Percentiles rank a stretch among this genome's conserved stretches.
Conservation (phyloP, 116 monocot genomes). For the Trichopus zeylanicus region DNA sequence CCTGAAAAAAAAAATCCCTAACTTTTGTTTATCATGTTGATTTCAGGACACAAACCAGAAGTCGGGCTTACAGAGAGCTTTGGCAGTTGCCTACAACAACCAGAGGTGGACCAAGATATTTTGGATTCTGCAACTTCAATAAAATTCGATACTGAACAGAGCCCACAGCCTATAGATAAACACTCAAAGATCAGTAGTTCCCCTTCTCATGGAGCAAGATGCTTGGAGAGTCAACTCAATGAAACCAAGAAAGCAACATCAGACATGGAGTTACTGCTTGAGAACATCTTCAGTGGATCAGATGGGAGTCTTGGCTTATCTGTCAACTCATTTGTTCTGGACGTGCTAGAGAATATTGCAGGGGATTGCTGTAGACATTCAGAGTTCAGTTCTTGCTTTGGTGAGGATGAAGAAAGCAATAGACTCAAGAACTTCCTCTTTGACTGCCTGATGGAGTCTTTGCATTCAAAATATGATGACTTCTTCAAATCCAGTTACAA, state of each 20-base stretch:
- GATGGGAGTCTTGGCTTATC: slow-evolving; percentile 15
- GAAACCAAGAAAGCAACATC: slow-evolving; percentile 25
- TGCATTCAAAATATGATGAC: slow-evolving; percentile 36
- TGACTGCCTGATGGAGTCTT: slow-evolving; percentile 60
- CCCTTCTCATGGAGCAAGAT: neutral
- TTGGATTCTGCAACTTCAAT: slow-evolving; percentile 52
- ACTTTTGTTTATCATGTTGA: too few species aligned
- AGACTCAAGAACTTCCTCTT: slow-evolving; percentile 30
- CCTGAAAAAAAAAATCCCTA: too few species aligned
- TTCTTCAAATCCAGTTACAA: slow-evolving; percentile 42
- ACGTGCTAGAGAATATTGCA: slow-evolving; percentile 27
- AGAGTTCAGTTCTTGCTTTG: neutral
- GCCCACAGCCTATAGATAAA: neutral
- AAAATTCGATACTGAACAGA: slow-evolving; percentile 4
- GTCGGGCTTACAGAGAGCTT: slow-evolving; percentile 12
- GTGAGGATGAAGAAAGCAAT: slow-evolving; percentile 11
- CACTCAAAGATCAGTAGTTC: neutral
- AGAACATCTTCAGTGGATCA: slow-evolving; percentile 7
- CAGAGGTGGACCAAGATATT: slow-evolving; percentile 33
- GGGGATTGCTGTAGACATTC: slow-evolving; percentile 7
- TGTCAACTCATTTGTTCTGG: slow-evolving; percentile 25
- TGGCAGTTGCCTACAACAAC: slow-evolving; percentile 9
- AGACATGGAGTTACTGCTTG: slow-evolving; percentile 35
- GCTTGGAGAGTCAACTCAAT: slow-evolving; percentile 5
- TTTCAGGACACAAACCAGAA: slow-evolving; percentile 31